Conservation (phyloP, 2,329 filamentous ascomycete genomes). For the Sarocladium kiliense region DNA sequence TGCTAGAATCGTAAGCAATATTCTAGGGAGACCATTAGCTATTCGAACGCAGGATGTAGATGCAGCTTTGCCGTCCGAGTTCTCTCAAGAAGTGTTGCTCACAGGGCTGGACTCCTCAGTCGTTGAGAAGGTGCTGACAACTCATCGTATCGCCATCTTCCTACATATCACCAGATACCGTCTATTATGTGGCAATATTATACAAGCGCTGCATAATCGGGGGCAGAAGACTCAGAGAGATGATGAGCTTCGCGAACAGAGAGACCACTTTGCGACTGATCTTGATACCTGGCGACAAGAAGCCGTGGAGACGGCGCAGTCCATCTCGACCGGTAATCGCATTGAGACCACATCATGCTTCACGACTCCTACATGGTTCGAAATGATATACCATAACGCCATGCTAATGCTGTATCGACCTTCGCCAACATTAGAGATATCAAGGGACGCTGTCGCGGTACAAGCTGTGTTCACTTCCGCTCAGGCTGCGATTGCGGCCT, state of each 20-base stretch:
- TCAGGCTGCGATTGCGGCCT: conserved; percentile 33
- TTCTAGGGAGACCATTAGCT: conserved; percentile 33
- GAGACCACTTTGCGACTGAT: conserved; percentile 21
- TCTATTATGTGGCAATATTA: conserved; percentile 32
- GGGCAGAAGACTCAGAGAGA: conserved; percentile 16
- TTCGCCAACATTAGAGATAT: conserved; percentile 24
- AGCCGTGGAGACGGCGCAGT: conserved; percentile 12
- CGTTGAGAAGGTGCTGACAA: conserved; percentile 13
- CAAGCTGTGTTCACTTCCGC: conserved; percentile 34
- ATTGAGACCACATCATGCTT: conserved; percentile 30
- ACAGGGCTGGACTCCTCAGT: neutral
- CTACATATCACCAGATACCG: conserved; percentile 34
- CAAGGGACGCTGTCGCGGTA: conserved; percentile 18
- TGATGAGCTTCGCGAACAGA: conserved; percentile 23
- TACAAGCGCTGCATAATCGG: conserved; percentile 25
- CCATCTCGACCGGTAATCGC: conserved; percentile 12
- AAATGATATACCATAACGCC: conserved; percentile 35
- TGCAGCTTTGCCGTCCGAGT: conserved; percentile 25
- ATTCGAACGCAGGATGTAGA: conserved; percentile 36
- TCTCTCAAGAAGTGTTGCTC: neutral
- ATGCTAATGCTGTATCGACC: conserved; percentile 37
- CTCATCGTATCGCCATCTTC: conserved; percentile 22
- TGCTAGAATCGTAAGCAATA: conserved; percentile 23
- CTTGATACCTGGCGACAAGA: conserved; percentile 23
- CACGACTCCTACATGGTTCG: conserved; percentile 35